phyloP scores from a whole-genome alignment of 805 yeast genomes.

The Wickerhamiella spandovensis region DNA sequence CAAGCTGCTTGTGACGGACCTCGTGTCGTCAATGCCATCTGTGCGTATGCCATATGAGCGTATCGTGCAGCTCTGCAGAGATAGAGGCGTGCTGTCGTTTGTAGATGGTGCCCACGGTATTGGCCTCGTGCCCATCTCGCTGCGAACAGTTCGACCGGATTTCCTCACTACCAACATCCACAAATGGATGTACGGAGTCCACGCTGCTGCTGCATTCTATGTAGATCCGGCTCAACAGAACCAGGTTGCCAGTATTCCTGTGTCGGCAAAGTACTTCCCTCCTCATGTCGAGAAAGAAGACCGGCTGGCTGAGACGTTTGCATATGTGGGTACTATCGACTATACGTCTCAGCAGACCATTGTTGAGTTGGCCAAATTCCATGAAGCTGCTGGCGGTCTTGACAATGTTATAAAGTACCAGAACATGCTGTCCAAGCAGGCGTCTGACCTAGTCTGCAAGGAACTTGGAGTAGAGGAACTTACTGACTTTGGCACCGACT shows the following conservation, averaged over 20 bases:
- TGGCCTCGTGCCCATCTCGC: slow-evolving; percentile 29
- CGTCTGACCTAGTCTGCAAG: slow-evolving; percentile 29
- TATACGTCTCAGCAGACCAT: slow-evolving; percentile 33
- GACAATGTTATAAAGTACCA: slow-evolving; percentile 37
- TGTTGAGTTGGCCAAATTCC: slow-evolving; percentile 39
- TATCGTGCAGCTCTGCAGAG: slow-evolving; percentile 33
- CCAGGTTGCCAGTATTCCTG: slow-evolving; percentile 41
- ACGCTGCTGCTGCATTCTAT: slow-evolving; percentile 46
- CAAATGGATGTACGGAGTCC: slow-evolving; percentile 53
- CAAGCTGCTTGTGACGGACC: slow-evolving; percentile 38
- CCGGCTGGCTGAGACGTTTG: slow-evolving; percentile 23
- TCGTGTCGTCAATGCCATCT: slow-evolving; percentile 54
- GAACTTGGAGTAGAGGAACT: slow-evolving; percentile 30
- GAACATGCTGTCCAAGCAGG: slow-evolving; percentile 31
- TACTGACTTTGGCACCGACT: slow-evolving; percentile 26
- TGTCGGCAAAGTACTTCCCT: slow-evolving; percentile 35
- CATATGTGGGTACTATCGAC: slow-evolving; percentile 37
- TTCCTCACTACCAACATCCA: slow-evolving; percentile 51
- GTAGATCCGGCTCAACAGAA: slow-evolving; percentile 40
- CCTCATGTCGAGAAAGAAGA: slow-evolving; percentile 13
- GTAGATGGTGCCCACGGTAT: slow-evolving; percentile 65
- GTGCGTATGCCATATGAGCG: slow-evolving; percentile 41
- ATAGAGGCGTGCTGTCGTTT: slow-evolving; percentile 37
- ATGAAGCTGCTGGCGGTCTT: slow-evolving; percentile 45
- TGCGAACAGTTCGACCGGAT: slow-evolving; percentile 35